Percentiles rank a stretch among this genome's conserved stretches.
phyloP scores from a whole-genome alignment of 257 asterid genomes.

The Ajuga chamaepitys region DNA sequence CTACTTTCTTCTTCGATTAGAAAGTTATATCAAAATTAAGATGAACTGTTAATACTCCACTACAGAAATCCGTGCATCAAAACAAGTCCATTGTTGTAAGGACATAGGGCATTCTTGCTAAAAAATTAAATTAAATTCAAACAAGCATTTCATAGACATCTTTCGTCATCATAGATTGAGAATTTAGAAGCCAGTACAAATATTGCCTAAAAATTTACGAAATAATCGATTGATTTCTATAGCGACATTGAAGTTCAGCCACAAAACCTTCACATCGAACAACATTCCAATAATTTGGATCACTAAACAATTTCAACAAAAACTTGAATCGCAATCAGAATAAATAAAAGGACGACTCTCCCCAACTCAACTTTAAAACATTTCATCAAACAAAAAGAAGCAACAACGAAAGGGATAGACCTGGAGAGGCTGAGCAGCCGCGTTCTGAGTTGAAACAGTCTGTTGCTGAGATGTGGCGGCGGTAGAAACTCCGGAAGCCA shows the following conservation, averaged over 20 bases:
- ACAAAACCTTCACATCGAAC: neutral
- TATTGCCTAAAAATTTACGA: neutral
- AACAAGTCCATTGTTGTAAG: neutral
- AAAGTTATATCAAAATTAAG: too few relatives aligned
- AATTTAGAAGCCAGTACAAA: neutral
- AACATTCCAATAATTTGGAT: neutral
- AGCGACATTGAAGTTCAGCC: too few relatives aligned
- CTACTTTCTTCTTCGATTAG: neutral
- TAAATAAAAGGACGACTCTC: neutral
- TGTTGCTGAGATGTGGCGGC: constrained; percentile 36
- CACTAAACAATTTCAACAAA: neutral
- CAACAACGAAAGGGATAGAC: constrained; percentile 19
- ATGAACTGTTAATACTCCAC: too few relatives aligned
- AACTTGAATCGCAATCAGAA: constrained; percentile 12
- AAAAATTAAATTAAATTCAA: neutral
- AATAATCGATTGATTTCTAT: neutral
- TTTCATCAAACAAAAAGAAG: neutral
- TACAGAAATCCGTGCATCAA: neutral
- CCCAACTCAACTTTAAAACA: constrained; percentile 7
- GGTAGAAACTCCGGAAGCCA: constrained; percentile 51
- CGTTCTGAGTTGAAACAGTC: constrained; percentile 25
- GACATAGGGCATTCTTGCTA: too few relatives aligned
- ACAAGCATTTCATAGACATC: neutral
- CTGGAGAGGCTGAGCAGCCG: constrained; percentile 52
- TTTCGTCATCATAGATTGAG: too few relatives aligned